Percentiles rank a stretch among this genome's conserved stretches.
phyloP scores from a whole-genome alignment of 2,329 filamentous ascomycete genomes.

The Exserohilum rostratum region DNA sequence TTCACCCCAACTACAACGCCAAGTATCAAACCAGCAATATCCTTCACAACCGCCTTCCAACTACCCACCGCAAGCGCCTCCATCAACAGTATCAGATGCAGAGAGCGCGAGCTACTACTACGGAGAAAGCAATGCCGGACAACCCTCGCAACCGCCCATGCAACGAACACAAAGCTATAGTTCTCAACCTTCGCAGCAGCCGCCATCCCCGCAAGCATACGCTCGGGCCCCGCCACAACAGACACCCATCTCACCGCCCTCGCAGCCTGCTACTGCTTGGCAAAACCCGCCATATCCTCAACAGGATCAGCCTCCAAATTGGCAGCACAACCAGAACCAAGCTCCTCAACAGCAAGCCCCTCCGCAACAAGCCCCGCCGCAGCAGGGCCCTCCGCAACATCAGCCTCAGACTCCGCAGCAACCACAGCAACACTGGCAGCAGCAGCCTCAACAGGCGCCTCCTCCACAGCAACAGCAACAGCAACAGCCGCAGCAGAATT shows the following conservation, averaged over 20 bases:
- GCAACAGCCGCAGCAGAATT: slow-evolving; percentile 39
- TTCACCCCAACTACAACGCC: slow-evolving; percentile 48
- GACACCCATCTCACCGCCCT: slow-evolving; percentile 39
- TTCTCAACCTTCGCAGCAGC: slow-evolving; percentile 40
- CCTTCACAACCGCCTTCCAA: slow-evolving; percentile 34
- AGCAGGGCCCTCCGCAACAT: slow-evolving; percentile 26
- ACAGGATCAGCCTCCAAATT: slow-evolving; percentile 36
- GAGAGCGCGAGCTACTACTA: slow-evolving; percentile 46
- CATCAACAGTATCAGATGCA: slow-evolving; percentile 40
- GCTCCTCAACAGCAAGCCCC: slow-evolving; percentile 18
- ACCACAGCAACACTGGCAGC: slow-evolving; percentile 25
- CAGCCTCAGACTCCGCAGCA: slow-evolving; percentile 26
- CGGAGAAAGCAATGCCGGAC: slow-evolving; percentile 31
- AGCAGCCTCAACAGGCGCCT: slow-evolving; percentile 31
- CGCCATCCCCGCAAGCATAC: slow-evolving; percentile 46
- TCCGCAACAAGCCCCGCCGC: slow-evolving; percentile 27
- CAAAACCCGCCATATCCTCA: slow-evolving; percentile 43
- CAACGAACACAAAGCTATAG: slow-evolving; percentile 41
- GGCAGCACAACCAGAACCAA: slow-evolving; percentile 17
- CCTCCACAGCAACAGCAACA: slow-evolving; percentile 47
- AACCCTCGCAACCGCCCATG: slow-evolving; percentile 30
- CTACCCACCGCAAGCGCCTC: slow-evolving; percentile 45
- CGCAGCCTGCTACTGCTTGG: slow-evolving; percentile 37
- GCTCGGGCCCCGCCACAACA: slow-evolving; percentile 33
- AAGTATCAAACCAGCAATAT: slow-evolving; percentile 43